phyloP scores from a whole-genome alignment of 495 filamentous ascomycete species.

The Penicillium lividum region DNA sequence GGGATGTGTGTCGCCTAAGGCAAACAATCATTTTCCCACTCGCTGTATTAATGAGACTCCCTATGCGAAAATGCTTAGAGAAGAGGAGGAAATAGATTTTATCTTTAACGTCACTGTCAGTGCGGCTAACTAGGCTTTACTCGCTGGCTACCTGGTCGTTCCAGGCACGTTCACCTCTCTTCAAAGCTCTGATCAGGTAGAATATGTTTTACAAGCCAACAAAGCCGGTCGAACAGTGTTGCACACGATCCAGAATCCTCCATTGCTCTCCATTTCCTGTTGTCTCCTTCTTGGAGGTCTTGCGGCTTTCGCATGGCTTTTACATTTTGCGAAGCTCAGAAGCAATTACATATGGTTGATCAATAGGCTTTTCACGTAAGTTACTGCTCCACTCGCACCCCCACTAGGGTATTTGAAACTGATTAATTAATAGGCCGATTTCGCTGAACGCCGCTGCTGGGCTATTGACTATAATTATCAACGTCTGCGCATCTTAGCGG shows the following conservation, averaged over 20 bases:
- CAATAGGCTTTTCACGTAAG: slow-evolving; percentile 13
- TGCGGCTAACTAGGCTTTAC: slow-evolving; percentile 31
- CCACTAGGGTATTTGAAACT: slow-evolving; percentile 22
- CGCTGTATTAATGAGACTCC: slow-evolving; percentile 6
- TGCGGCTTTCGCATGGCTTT: slow-evolving; percentile 5
- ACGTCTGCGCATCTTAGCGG: slow-evolving; percentile 15
- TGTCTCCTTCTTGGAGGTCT: slow-evolving; percentile 4
- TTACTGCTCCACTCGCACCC: not conserved
- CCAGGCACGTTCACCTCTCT: slow-evolving; percentile 34
- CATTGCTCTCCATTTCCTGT: slow-evolving; percentile 8
- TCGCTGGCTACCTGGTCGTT: slow-evolving; percentile 33
- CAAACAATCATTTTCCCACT: not conserved
- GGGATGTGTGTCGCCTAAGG: not conserved
- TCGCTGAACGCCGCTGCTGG: slow-evolving; percentile 18
- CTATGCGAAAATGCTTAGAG: slow-evolving; percentile 33
- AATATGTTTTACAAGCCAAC: slow-evolving; percentile 3
- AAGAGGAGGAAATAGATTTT: slow-evolving; percentile 23
- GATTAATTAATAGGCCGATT: slow-evolving; percentile 10
- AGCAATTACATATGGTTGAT: slow-evolving; percentile 11
- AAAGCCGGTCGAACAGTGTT: slow-evolving; percentile 7
- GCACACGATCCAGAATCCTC: slow-evolving; percentile 10
- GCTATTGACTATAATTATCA: slow-evolving; percentile 19
- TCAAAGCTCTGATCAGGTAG: slow-evolving; percentile 16
- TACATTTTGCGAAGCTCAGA: slow-evolving; percentile 7
- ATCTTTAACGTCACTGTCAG: slow-evolving; percentile 29